Evolutionary conservation across 2,329 filamentous ascomycete species (phyloP).

Genomic region (Stagonosporopsis rhizophila): DNA sequence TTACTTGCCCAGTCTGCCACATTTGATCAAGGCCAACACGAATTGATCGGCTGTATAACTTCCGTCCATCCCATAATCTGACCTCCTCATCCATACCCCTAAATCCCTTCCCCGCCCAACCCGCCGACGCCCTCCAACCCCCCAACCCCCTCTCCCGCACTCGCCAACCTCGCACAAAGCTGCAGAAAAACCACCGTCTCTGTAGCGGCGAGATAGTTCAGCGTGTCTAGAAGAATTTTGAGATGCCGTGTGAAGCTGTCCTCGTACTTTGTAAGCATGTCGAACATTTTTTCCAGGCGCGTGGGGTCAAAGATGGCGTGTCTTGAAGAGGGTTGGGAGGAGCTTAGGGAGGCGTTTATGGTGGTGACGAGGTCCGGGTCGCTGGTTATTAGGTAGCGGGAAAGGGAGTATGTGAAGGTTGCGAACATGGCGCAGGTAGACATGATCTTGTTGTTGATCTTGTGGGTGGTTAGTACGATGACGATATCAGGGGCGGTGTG

Average conservation of each 20-base stretch:
- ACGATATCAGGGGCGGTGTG: too few relatives aligned
- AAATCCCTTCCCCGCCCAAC: slow-evolving; percentile 27
- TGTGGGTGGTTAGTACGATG: slow-evolving; percentile 49
- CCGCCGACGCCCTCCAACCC: slow-evolving; percentile 35
- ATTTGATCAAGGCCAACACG: too few relatives aligned
- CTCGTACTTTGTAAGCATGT: slow-evolving; percentile 90
- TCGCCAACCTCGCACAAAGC: slow-evolving; percentile 81
- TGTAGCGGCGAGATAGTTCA: slow-evolving; percentile 97
- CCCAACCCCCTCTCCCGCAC: slow-evolving; percentile 72
- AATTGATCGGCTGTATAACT: too few relatives aligned
- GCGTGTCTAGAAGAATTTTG: slow-evolving; percentile 89
- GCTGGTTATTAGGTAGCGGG: slow-evolving; percentile 80
- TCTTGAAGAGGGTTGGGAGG: slow-evolving; percentile 20
- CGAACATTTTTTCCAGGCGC: slow-evolving; percentile 77
- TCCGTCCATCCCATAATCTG: too few relatives aligned
- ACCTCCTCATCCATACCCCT: too few relatives aligned
- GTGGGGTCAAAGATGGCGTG: slow-evolving; percentile 62
- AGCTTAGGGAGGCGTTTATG: slow-evolving; percentile 41
- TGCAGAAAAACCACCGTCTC: slow-evolving; percentile 95
- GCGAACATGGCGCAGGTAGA: slow-evolving; percentile 95
- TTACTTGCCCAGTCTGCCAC: too few relatives aligned
- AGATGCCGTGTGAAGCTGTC: slow-evolving; percentile 90
- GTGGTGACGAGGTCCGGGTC: slow-evolving; percentile 79
- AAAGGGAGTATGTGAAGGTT: slow-evolving; percentile 84
- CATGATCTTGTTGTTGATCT: slow-evolving; percentile 98